A percentile compares a stretch with the other conserved stretches of the same genome.
Conservation (phyloP, 352 stramenopile genomes). For the Pythium aquatile region DNA sequence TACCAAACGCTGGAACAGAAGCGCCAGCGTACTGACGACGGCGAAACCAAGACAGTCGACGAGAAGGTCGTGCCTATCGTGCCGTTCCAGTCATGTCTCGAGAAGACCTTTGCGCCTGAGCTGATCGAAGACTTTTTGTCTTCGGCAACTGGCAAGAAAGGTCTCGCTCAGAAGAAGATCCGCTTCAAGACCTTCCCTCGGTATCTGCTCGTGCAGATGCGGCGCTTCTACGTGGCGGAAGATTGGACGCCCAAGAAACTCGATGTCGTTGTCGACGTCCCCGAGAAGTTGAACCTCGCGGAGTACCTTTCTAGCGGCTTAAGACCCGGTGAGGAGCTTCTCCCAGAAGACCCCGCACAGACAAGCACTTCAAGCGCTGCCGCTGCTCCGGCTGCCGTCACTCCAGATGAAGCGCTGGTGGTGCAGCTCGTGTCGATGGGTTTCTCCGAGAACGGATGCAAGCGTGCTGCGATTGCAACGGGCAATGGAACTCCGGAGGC, state of each 20-base stretch:
- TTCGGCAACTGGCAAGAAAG: conserved; percentile 71
- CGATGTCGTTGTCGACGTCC: conserved; percentile 95
- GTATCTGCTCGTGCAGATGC: conserved; percentile 97
- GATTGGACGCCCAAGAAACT: conserved; percentile 98
- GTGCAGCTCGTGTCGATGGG: conserved; percentile 97
- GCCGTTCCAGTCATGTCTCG: conserved; percentile 93
- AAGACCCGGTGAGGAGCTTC: conserved; percentile 80
- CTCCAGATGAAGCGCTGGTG: conserved; percentile 90
- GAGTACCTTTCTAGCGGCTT: conserved; percentile 86
- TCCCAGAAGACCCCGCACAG: conserved; percentile 63
- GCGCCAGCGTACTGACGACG: conserved; percentile 80
- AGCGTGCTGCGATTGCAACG: conserved; percentile 92
- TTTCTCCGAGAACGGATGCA: conserved; percentile 97
- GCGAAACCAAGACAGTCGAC: conserved; percentile 38
- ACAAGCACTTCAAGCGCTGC: conserved; percentile 16
- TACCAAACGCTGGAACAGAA: conserved; percentile 88
- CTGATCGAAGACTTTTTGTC: conserved; percentile 92
- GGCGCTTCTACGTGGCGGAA: conserved; percentile 95
- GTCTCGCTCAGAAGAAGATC: conserved; percentile 71
- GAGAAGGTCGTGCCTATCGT: conserved; percentile 91
- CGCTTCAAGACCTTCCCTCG: conserved; percentile 94
- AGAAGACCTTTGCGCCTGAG: conserved; percentile 89
- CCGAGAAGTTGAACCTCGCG: conserved; percentile 81
- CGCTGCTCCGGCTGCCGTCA: conserved; percentile 31
- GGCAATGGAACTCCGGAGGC: conserved; percentile 90